Base-by-base conservation (phyloP, 352 stramenopile species). In the Phytophthora pseudosyringae region DNA sequence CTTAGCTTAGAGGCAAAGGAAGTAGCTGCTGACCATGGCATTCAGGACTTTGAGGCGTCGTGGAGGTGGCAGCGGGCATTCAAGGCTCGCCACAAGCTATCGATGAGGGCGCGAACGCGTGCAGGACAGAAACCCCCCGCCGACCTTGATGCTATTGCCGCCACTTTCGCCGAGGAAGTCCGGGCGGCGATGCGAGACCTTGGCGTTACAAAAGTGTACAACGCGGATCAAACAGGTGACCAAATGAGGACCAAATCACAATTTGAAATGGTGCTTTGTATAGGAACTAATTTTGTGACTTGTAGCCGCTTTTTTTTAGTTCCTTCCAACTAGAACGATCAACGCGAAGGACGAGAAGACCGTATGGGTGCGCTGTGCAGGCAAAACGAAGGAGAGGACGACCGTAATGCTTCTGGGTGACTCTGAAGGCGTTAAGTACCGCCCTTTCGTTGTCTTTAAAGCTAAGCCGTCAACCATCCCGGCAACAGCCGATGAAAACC, bases 221-320 rank as follows among this genome's bases (percentile, higher is more conserved):
- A 55, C n/a, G 47, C 10, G 16, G 47, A 45, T 32, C 33, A 45
- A 50, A 38, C 44, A 50, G 44, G 44, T 50, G 40, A 47, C 13
- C 29, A 55, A 13, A 35, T 44, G 4, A 25, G n/a, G 40, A 31
- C 16, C 12, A 41, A 32, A n/a, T 31, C 26, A 50, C 44, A 50
- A 36, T 38, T 28, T 9, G 25, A 45, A 45, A 40, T 5, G 8
- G 1, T n/a, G 11, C 8, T 40, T 40, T 59, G 38, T 49, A n/a
- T 59, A 4, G 3, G 3, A 21, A 7, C 13, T 49, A 31, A 15
- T 47, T 47, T 41, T 58, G 28, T 53, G 15, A 53, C 11, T 31
- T 36, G 36, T 56, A 56, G 33, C 48, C 26, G 48, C 44, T 13
- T 45, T 56, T 51, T 59, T 50, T 44, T 10, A 59, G 16, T 25